A percentile compares a stretch with the other conserved stretches of the same genome.
phyloP scores from a whole-genome alignment of 768 basidiomycete species.

The Phlebiopsis flavidoalba region DNA sequence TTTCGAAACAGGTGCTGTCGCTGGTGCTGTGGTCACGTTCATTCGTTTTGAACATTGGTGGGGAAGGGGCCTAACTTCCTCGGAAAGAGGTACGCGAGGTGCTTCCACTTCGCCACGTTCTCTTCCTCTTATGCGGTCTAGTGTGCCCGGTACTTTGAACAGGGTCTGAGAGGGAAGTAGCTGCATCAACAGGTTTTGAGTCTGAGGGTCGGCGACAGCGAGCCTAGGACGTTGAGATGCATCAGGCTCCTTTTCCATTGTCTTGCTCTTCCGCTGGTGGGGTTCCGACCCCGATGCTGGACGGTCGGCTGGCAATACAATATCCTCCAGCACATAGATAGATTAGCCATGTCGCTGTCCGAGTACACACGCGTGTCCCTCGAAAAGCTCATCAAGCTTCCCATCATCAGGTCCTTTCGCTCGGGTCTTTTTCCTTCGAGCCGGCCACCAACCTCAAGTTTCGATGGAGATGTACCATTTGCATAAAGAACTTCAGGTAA shows the following conservation, averaged over 20 bases:
- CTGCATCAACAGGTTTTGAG: slow-evolving; percentile 34
- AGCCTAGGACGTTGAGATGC: slow-evolving; percentile 30
- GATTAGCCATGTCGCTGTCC: not conserved
- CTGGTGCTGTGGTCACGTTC: not conserved
- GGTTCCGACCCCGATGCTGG: not conserved
- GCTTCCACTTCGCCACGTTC: no score
- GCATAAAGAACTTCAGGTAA: not conserved
- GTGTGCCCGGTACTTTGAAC: not conserved
- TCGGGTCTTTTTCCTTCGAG: not conserved
- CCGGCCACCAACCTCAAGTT: slow-evolving; percentile 1
- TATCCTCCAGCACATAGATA: not conserved
- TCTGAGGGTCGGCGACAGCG: slow-evolving; percentile 60
- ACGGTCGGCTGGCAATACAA: not conserved
- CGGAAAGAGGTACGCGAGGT: no score
- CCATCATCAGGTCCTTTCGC: slow-evolving; percentile 9
- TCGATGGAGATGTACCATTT: not conserved
- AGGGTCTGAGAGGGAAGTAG: slow-evolving; percentile 21
- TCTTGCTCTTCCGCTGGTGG: not conserved
- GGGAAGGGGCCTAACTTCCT: no score
- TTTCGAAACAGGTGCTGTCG: not conserved
- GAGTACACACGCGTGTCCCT: not conserved
- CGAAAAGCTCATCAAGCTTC: not conserved
- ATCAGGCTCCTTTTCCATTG: not conserved
- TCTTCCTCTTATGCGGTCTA: no score
- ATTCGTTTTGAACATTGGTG: not conserved